Base-by-base conservation (phyloP, 2,329 filamentous ascomycete genomes). In the Penicillium oxalicum region DNA sequence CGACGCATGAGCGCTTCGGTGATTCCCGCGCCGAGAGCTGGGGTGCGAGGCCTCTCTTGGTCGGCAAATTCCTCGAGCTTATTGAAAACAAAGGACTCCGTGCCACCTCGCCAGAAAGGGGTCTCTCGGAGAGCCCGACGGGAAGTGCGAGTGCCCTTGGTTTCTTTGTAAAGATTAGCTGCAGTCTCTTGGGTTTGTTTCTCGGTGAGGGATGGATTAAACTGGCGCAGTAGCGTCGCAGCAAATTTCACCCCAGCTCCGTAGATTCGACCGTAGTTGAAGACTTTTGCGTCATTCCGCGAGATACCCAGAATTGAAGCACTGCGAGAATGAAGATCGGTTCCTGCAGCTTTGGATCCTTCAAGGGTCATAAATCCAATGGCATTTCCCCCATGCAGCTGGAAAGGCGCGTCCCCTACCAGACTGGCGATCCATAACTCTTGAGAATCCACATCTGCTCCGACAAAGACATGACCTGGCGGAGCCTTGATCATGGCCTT, bases 351-450 rank as follows among this genome's bases (percentile, higher is more conserved):
- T 70, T 98, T 97, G 43, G 89, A 93, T 11, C 93, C 91, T 72
- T 98, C 94, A 1, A 98, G 76, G 0, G 93, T 98, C 94, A 98
- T 98, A 74, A 98, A 98, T 0, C 94, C 93, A 50, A 98, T 88
- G 1, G 94, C 93, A 64, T 96, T 97, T 45, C 93, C 94, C 37
- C 93, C 94, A 59, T 98, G 93, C 1, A 98, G 76, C 62, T 89
- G 86, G 73, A 98, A 98, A 25, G 91, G 90, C 3, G 93, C 88
- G 66, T 98, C 93, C 25, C 93, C 93, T 2, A 98, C 82, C 1
- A 98, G 77, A 67, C 89, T 95, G 3, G 93, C 94, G 61, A 98
- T 98, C 93, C 94, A 98, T 5, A 98, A 78, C 68, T 98, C 93
- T 67, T 98, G 85, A 2, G 91, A 96, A 65, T 98, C 93, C 4